phyloP scores from a whole-genome alignment of 345 rosid species.

The Heritiera littoralis region DNA sequence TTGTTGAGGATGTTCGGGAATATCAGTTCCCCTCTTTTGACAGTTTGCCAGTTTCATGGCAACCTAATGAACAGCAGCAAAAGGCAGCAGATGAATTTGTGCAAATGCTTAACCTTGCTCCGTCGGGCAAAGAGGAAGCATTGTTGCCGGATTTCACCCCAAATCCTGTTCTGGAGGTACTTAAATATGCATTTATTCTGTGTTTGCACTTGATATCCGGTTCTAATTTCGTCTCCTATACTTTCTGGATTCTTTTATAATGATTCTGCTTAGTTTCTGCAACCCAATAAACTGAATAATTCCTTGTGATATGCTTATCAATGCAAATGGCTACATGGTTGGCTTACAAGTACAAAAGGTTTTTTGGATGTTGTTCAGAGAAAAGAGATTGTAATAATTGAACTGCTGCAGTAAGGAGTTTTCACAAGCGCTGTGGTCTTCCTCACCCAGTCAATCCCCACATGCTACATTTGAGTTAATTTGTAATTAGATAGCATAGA shows the following conservation, averaged over 20 bases:
- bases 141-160: slow-evolving; percentile 81
- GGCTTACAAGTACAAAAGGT: not conserved
- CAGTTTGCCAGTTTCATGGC: slow-evolving; percentile 68
- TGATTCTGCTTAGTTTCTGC: not conserved
- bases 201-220: not conserved
- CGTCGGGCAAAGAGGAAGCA: slow-evolving; percentile 61
- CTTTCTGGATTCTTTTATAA: not conserved
- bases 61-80: slow-evolving; percentile 81
- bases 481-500: not conserved
- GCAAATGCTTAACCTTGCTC: slow-evolving; percentile 83
- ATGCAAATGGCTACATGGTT: not conserved
- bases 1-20: slow-evolving; percentile 88
- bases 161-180: slow-evolving; percentile 86
- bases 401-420: not conserved
- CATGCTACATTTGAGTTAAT: not conserved
- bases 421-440: not conserved
- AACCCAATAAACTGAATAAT: not conserved
- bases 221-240: not conserved
- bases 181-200: not conserved
- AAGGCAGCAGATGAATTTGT: slow-evolving; percentile 80
- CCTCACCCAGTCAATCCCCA: slow-evolving; percentile 10
- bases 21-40: slow-evolving; percentile 83
- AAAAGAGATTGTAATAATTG: not conserved
- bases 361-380: not conserved
- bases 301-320: not conserved